Evolutionary conservation across 2,329 filamentous ascomycete species (phyloP).

Genomic region (Pseudogymnoascus sp.): DNA sequence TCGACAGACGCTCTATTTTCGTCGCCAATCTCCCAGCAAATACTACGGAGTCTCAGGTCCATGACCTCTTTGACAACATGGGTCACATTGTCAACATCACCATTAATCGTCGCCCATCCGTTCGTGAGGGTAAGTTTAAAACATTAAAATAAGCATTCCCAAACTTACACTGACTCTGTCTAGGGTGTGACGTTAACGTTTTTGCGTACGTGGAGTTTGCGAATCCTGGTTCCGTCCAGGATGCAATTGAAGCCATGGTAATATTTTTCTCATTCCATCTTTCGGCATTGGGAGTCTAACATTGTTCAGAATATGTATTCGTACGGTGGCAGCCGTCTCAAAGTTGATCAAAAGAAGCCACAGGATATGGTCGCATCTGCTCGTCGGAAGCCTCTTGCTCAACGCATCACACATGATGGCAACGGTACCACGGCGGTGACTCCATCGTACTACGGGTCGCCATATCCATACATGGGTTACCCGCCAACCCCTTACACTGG

Average conservation of each 20-base stretch:
- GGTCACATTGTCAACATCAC: slow-evolving; percentile 33
- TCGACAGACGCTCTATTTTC: slow-evolving; percentile 41
- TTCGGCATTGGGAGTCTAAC: slow-evolving; percentile 6
- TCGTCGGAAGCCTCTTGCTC: slow-evolving; percentile 2
- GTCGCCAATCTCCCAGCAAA: slow-evolving; percentile 38
- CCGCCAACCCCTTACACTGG: slow-evolving; percentile 1
- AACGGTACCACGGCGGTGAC: background rate
- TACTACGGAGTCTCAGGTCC: slow-evolving; percentile 32
- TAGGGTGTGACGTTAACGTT: slow-evolving; percentile 25
- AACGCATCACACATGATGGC: background rate
- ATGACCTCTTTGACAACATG: slow-evolving; percentile 30
- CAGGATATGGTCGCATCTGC: slow-evolving; percentile 11
- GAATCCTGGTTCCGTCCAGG: slow-evolving; percentile 17
- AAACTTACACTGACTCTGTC: slow-evolving; percentile 13
- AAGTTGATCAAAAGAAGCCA: slow-evolving; percentile 27
- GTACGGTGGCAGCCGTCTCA: slow-evolving; percentile 21
- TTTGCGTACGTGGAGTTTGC: slow-evolving; percentile 31
- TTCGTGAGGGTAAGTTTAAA: slow-evolving; percentile 21
- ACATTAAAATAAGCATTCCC: background rate
- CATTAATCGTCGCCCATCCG: slow-evolving; percentile 26
- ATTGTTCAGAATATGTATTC: slow-evolving; percentile 19
- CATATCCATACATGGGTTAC: background rate
- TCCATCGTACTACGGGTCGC: background rate
- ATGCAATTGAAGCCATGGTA: slow-evolving; percentile 20
- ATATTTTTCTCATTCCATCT: slow-evolving; percentile 9